Evolutionary conservation across 768 basidiomycete species (phyloP), one percentile per base, ranked within the genome.

Genomic region (Mycena kentingensis): DNA sequence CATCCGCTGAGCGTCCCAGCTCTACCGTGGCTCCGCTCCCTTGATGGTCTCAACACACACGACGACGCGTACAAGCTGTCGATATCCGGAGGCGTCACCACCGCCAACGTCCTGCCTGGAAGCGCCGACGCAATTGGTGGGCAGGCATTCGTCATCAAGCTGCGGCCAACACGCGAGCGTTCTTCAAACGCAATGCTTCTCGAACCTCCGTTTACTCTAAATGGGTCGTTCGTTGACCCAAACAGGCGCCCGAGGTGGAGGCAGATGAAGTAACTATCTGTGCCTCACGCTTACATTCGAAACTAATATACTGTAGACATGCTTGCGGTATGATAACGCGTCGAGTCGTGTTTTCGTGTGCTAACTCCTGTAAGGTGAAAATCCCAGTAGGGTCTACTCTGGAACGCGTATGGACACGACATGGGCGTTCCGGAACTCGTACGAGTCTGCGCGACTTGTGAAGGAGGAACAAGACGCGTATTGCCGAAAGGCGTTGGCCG

Each of bases 31-130:
- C 67, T 91, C 11, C 77, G 88, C 28, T 82, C 81, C 11, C 67
- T 90, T 18, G 88, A 91, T 55, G 88, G 79, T 0, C 63, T 91
- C 57, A 90, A 91, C 65, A 89, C 86, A 0, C 88, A 88, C 51
- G 89, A 91, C 64, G 73, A 73, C 2, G 73, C 81, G 2, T 87
- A 83, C 61, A 67, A 74, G 16, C 71, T 83, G 3, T 70, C 80
- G 3, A 76, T 87, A 15, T 67, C 88, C 0, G 90, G 90, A 2
- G 90, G 80, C 0, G 81, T 90, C 5, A 90, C 90, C 0, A 87
- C 86, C 3, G 82, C 83, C 3, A 79, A 88, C 46, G 73, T 91
- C n/a, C 75, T 93, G 0, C 90, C 90, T 1, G 90, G 89, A 1
- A 82, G 79, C 43, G 80, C 76, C 1, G 70, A 80, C 52, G 82